Evolutionary conservation across 768 basidiomycete genomes (phyloP), one percentile per base, ranked within the genome.

Genomic region (Hydnomerulius pinastri): DNA sequence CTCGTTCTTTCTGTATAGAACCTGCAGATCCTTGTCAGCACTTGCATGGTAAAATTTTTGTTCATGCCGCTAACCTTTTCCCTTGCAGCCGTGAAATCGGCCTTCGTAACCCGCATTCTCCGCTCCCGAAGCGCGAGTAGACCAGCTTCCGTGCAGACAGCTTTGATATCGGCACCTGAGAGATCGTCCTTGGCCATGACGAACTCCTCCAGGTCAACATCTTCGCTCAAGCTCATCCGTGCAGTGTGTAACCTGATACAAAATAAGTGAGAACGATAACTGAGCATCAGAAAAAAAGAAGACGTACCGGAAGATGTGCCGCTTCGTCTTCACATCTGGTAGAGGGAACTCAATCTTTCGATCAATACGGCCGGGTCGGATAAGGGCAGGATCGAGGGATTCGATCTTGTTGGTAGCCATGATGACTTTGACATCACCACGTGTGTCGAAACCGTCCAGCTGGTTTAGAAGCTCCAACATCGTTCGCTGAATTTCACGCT

Each of bases 401-500:
- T 98, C 96, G 61, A 99, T 99, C 73, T 81, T 86, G 74, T 99
- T 99, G 5, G 97, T 99, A 11, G 97, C 97, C 97, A 98, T 98
- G 69, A 99, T 98, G 58, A 99, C 96, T 72, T 98, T 99, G 51
- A 99, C 95, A 65, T 98, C 97, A n/a, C 96, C 96, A 48, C 95
- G 86, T 5, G 94, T 94, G 66, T 99, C 97, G 70, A 99, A 98
- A n/a, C 97, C 97, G 61, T 99, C 97, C 33, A 99, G 79, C 71
- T 99, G 97, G 67, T 99, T 99, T 44, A 99, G 82, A 42, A 99
- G 79, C 68, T 99, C 97, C 73, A 98, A 78, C 97, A 99, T 98
- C 13, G 97, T 99, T 51, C 97, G 84, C 69, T 99, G 97, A 59
- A 99, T 98, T 75, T 99, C 97, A 57, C 96, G 90, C 73, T 99